Conservation (phyloP, 768 basidiomycete species). For the Leccinum subgranulosum region DNA sequence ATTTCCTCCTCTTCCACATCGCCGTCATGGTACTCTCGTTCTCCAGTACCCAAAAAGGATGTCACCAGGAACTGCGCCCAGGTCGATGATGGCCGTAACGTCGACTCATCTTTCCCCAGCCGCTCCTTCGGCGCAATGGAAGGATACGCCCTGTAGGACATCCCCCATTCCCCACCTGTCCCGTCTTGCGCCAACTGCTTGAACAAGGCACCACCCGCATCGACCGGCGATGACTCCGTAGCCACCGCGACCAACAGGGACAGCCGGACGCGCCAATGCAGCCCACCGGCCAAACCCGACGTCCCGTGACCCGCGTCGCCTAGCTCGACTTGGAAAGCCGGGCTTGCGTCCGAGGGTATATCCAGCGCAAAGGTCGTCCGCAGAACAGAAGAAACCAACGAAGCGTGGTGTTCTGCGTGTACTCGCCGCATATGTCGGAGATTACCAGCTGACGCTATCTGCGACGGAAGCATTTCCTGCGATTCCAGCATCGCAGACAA, state of each 20-base stretch:
- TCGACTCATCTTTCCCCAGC: slow-evolving; percentile 11
- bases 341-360: slow-evolving; percentile 89
- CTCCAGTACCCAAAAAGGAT: slow-evolving; percentile 37
- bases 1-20: slow-evolving; percentile 32
- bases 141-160: slow-evolving; percentile 56
- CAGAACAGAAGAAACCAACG: slow-evolving; percentile 66
- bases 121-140: slow-evolving; percentile 62
- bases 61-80: slow-evolving; percentile 44
- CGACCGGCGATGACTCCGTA: slow-evolving; percentile 39
- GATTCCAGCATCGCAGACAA: slow-evolving; percentile 88
- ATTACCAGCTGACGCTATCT: slow-evolving; percentile 46
- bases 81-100: slow-evolving; percentile 7
- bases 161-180: slow-evolving; percentile 66
- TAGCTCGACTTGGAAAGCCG: slow-evolving; percentile 72
- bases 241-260: slow-evolving; percentile 82
- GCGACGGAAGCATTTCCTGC: slow-evolving; percentile 75
- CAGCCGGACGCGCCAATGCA: slow-evolving; percentile 88
- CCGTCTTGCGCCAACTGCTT: slow-evolving; percentile 58
- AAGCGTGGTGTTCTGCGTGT: slow-evolving; percentile 84
- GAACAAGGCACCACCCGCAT: slow-evolving; percentile 50
- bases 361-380: slow-evolving; percentile 87
- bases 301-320: slow-evolving; percentile 30
- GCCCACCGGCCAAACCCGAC: slow-evolving; percentile 52
- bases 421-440: slow-evolving; percentile 61
- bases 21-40: slow-evolving; percentile 58